phyloP scores from a whole-genome alignment of 768 basidiomycete species.

The Boletales sp. region DNA sequence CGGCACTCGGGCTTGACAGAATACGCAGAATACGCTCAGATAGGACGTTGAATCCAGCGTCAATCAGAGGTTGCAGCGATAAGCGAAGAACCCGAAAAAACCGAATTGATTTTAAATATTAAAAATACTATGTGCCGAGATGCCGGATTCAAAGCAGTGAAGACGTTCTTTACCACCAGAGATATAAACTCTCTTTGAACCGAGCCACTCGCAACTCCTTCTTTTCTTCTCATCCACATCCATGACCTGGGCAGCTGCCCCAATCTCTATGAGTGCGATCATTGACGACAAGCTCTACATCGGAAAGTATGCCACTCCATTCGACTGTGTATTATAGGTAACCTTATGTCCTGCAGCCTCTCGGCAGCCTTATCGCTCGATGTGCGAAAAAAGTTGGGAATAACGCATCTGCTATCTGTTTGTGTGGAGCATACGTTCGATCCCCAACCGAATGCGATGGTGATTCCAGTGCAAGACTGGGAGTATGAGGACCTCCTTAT shows the following conservation, averaged over 20 bases:
- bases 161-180: not conserved
- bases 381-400: conserved; percentile 33
- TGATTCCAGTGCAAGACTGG: conserved; percentile 39
- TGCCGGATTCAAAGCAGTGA: conserved; percentile 11
- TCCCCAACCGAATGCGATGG: conserved; percentile 34
- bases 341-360: conserved; percentile 20
- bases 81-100: not conserved
- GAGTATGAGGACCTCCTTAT: conserved; percentile 58
- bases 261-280: conserved; percentile 25
- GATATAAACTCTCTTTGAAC: conserved; percentile 17
- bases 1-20: too few relatives aligned
- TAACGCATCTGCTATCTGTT: conserved; percentile 55
- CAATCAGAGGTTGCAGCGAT: not conserved
- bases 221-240: conserved; percentile 6
- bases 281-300: conserved; percentile 32
- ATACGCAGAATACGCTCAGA: too few relatives aligned
- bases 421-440: conserved; percentile 50
- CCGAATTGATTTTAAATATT: too few relatives aligned
- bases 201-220: conserved; percentile 2
- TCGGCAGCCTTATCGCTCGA: conserved; percentile 32
- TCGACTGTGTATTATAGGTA: not conserved
- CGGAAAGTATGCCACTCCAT: conserved; percentile 30
- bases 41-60: not conserved
- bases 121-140: conserved; percentile 12
- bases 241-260: conserved; percentile 29